phyloP scores from a whole-genome alignment of 208 protist genomes.

The Leishmania tarentolae region DNA sequence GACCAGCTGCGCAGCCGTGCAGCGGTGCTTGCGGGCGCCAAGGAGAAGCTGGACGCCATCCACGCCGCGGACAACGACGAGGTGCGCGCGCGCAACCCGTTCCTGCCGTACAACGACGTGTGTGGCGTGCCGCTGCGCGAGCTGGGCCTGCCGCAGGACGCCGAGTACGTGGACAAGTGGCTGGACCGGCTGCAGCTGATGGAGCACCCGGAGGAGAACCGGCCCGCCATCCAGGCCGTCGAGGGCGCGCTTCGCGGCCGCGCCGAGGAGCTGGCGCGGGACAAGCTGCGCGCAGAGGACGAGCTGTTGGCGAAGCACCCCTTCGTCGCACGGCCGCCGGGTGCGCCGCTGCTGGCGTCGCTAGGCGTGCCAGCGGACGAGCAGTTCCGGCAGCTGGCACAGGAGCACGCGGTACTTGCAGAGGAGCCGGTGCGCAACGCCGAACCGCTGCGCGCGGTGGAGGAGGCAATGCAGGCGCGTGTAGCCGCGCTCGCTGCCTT shows the following conservation, averaged over 20 bases:
- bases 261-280: conserved; percentile 23
- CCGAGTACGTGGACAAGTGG: background rate
- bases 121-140: conserved; percentile 47
- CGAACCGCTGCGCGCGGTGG: conserved; percentile 14
- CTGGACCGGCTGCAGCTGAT: conserved; percentile 11
- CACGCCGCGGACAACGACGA: conserved; percentile 55
- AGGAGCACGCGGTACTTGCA: conserved; percentile 14
- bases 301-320: conserved; percentile 22
- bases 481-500: too few relatives aligned
- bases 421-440: conserved; percentile 4
- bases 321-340: background rate
- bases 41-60: conserved; percentile 44
- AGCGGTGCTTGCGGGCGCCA: conserved; percentile 21
- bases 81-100: conserved; percentile 55
- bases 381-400: conserved; percentile 18
- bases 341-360: conserved; percentile 28
- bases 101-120: conserved; percentile 49
- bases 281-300: conserved; percentile 8
- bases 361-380: conserved; percentile 35
- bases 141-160: conserved; percentile 34
- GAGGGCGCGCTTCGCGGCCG: background rate
- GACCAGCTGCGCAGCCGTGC: conserved; percentile 22
- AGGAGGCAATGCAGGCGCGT: conserved; percentile 24
- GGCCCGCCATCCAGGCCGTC: background rate
- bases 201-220: background rate